Evolutionary conservation across 805 yeast genomes (phyloP).

Genomic region (Candida qinlingensis): DNA sequence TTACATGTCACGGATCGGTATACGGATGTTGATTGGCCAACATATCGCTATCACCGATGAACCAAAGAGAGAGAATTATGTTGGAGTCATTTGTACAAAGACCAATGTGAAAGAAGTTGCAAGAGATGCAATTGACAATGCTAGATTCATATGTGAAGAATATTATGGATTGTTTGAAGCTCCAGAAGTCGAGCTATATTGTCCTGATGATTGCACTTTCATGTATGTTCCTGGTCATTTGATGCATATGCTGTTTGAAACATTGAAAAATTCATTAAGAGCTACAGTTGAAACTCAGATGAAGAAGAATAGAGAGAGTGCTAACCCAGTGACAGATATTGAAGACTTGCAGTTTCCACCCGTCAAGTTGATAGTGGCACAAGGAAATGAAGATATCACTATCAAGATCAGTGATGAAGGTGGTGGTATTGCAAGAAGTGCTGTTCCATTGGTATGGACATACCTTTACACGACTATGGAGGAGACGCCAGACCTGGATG

Average conservation of each 20-base stretch:
- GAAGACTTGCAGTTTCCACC: slow-evolving; percentile 76
- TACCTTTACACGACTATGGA: slow-evolving; percentile 86
- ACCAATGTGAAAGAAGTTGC: slow-evolving; percentile 82
- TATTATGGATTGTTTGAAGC: slow-evolving; percentile 84
- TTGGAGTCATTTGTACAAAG: slow-evolving; percentile 82
- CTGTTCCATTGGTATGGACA: slow-evolving; percentile 84
- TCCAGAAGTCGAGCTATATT: slow-evolving; percentile 74
- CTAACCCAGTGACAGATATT: slow-evolving; percentile 28
- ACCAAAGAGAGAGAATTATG: slow-evolving; percentile 62
- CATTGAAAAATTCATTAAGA: slow-evolving; percentile 77
- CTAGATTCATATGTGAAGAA: slow-evolving; percentile 86
- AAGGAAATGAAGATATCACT: slow-evolving; percentile 87
- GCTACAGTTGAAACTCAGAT: slow-evolving; percentile 85
- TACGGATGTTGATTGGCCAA: slow-evolving; percentile 92
- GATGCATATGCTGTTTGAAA: slow-evolving; percentile 87
- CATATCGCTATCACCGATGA: slow-evolving; percentile 78
- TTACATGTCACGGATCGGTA: slow-evolving; percentile 88
- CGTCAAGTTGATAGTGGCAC: slow-evolving; percentile 79
- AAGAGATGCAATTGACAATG: slow-evolving; percentile 84
- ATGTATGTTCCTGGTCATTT: slow-evolving; percentile 93
- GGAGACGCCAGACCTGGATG: slow-evolving; percentile 51
- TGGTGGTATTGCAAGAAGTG: slow-evolving; percentile 85
- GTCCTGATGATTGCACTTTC: slow-evolving; percentile 60
- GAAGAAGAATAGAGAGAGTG: slow-evolving; percentile 43
- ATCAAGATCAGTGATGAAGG: slow-evolving; percentile 91